Evolutionary conservation across 768 basidiomycete genomes (phyloP), one percentile per base, ranked within the genome.

Genomic region (Brasilioporus rufonigricans): DNA sequence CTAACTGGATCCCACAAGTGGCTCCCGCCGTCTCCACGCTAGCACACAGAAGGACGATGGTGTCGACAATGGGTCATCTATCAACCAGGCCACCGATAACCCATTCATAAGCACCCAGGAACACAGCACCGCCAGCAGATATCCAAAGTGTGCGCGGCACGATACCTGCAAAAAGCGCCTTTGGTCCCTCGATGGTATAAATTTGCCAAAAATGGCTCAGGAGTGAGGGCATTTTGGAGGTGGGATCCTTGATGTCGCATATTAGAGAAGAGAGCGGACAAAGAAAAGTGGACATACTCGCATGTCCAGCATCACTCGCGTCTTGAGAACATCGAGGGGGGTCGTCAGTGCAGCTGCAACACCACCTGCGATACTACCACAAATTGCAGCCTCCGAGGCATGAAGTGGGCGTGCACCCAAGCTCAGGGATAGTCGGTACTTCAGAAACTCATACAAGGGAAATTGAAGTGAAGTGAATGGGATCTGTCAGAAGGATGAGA

Each of bases 381-480:
- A 98, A 4, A 87, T 58, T 0, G 94, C 95, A 48, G 92, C 88
- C 71, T 91, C 87, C 56, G 86, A 80, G 3, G 84, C 83, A 58
- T 81, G 82, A 9, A 91, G 71, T 41, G 79, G 76, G 55, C 85
- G 82, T 31, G 84, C 74, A 18, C 75, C 71, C 1, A 88, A 63
- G 32, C 74, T 68, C 12, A 67, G 67, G 8, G 92, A 86, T 21
- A 93, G 73, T 23, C 77, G 77, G 5, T 76, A 55, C 69, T 98
- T 98, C 58, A 99, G 75, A 31, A 83, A 74, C 73, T 98, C 97
- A 64, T 98, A 99, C 23, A 98, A 72, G 4, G 97, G 96, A 70
- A 98, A 98, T 67, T 98, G 96, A 19, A 98, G 75, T 2, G 92
- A 94, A 2, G 93, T 94, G 76, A 98, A 98, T 2, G 96, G 96